Evolutionary conservation across 1,284 basidiomycete genomes (phyloP).

Genomic region (Lignosus rhinocerotis): DNA sequence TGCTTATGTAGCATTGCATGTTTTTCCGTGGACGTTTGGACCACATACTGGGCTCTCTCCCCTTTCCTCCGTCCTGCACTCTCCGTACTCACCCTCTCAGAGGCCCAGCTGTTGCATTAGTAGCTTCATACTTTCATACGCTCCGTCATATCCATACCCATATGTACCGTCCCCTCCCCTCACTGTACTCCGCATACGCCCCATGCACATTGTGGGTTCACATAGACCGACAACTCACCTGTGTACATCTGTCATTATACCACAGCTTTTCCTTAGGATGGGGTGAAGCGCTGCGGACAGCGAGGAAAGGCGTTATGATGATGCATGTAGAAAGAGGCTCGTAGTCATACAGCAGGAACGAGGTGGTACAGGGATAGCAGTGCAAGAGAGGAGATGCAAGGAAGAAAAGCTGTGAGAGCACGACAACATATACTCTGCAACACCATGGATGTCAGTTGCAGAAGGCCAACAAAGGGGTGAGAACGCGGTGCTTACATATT

Average conservation of each 20-base stretch:
- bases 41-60: constrained; percentile 6
- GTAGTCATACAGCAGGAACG: too few species aligned
- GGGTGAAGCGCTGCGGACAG: too few species aligned
- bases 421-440: not conserved
- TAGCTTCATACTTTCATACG: constrained; percentile 5
- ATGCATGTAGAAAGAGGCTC: too few species aligned
- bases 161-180: not conserved
- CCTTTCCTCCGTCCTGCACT: not conserved
- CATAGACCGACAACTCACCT: constrained; percentile 4
- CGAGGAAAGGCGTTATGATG: too few species aligned
- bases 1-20: constrained; percentile 26
- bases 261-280: not conserved
- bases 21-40: constrained; percentile 13
- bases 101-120: constrained; percentile 24
- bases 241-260: constrained; percentile 8
- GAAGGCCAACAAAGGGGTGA: too few species aligned
- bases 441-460: not conserved
- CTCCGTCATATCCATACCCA: not conserved
- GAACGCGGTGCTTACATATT: not conserved
- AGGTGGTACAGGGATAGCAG: too few species aligned
- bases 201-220: constrained; percentile 4
- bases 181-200: not conserved
- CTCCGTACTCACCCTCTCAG: not conserved
- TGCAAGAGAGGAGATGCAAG: too few species aligned
- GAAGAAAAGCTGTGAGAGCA: too few species aligned